Conservation (phyloP, 768 basidiomycete species). For the Glaciozyma martinii region DNA sequence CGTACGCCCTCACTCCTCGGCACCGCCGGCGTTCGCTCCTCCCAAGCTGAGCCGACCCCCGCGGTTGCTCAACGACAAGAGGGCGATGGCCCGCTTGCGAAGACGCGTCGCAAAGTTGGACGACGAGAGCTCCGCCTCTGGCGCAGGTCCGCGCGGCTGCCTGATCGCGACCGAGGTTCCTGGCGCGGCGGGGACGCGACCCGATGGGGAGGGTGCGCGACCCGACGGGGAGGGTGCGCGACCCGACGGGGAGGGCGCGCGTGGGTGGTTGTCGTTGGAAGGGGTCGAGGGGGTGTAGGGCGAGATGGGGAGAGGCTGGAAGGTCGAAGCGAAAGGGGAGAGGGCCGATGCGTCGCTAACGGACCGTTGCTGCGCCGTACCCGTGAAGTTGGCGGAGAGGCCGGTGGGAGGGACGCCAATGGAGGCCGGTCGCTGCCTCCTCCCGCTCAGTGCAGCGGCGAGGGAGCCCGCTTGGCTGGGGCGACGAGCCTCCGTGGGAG, state of each 20-base stretch:
- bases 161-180: neutral
- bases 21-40: neutral
- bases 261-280: neutral
- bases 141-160: neutral
- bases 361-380: neutral
- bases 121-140: neutral
- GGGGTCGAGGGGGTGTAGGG: neutral
- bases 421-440: neutral
- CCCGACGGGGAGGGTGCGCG: neutral
- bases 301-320: neutral
- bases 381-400: neutral
- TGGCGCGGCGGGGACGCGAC: neutral
- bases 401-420: neutral
- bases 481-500: neutral
- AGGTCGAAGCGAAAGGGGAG: conserved; percentile 4
- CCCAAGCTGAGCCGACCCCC: neutral
- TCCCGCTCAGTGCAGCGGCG: neutral
- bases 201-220: neutral
- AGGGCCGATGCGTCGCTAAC: neutral
- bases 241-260: neutral
- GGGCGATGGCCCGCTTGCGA: neutral
- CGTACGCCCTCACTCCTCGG: neutral
- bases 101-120: neutral
- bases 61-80: neutral
- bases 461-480: neutral